Conservation (phyloP, 2,329 filamentous ascomycete genomes). For the Ceratocystiopsis sp. region DNA sequence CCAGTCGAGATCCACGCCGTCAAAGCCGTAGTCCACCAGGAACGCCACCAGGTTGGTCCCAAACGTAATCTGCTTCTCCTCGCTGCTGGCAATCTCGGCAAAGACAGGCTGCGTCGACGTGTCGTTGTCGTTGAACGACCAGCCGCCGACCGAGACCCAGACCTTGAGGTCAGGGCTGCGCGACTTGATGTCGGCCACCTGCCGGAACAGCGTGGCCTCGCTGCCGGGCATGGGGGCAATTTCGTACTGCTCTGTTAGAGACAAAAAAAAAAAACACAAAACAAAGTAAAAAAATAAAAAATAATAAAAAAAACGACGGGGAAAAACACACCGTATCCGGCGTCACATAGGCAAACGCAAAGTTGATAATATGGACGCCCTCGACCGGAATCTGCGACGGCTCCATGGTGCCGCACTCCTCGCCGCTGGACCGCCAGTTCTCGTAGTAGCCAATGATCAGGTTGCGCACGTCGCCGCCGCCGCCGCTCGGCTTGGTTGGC, state of each 20-base stretch:
- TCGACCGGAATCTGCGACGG: constrained; percentile 12
- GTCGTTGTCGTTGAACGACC: constrained; percentile 17
- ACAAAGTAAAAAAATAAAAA: too few relatives aligned
- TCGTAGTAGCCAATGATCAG: constrained; percentile 18
- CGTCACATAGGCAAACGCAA: constrained; percentile 15
- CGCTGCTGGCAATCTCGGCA: constrained; percentile 7
- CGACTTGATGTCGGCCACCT: constrained; percentile 16
- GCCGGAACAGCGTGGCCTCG: constrained; percentile 15
- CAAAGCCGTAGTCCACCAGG: constrained; percentile 6
- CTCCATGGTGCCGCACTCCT: constrained; percentile 13
- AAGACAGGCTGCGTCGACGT: constrained; percentile 2
- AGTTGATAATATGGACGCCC: constrained; percentile 16
- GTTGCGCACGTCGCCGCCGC: background rate
- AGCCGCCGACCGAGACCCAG: constrained; percentile 23
- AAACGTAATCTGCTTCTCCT: constrained; percentile 7
- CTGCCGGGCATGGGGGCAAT: background rate
- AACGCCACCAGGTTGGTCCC: constrained; percentile 1
- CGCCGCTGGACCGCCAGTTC: constrained; percentile 13
- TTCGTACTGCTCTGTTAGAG: too few relatives aligned
- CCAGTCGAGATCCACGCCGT: constrained; percentile 6
- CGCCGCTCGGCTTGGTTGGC: background rate
- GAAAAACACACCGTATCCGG: constrained; percentile 1
- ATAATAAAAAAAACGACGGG: too few relatives aligned
- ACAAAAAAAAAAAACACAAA: too few relatives aligned
- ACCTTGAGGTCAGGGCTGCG: constrained; percentile 11